Base-by-base conservation (phyloP, 495 filamentous ascomycete species). In the Polyplosphaeria fusca region DNA sequence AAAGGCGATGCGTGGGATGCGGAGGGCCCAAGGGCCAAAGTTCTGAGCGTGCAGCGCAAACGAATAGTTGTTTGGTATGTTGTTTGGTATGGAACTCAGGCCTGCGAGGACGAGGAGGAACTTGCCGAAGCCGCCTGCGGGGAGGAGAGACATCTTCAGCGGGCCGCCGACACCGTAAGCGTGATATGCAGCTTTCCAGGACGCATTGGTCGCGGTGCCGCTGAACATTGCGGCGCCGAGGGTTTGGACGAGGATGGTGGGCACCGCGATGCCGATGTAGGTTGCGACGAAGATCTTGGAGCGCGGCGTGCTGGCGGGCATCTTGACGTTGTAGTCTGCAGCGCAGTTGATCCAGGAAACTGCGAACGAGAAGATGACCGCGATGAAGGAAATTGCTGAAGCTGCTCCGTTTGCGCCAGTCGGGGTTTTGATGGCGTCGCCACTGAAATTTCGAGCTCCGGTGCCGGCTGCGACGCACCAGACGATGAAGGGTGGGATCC, bases 401-500 rank as follows among this genome's bases (percentile, higher is more conserved):
- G 60, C 60, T 3, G 60, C 60, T 27, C 60, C 60, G 32, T 58
- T 63, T 5, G 53, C 47, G 13, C 60, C 54, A 24, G 46, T 54
- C 18, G 60, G 55, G 16, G 60, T 57, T 40, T 63, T 58, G 47
- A 58, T 54, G n/a, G 51, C 68, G 46, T 55, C 58, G 2, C 63
- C 49, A 5, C 60, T 64, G 28, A 72, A 61, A 9, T 68, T 60
- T 30, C 67, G 68, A 14, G 68, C 64, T 19, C 71, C 67, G 0
- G 71, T 72, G 0, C 71, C 68, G 20, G 71, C 70, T 43, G 67
- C 67, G 9, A 73, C 68, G 38, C 71, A 72, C 71, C 71, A 73
- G 2, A 73, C 71, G 37, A 73, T 65, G 38, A 72, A 58, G 19
- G 71, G 70, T 7, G 68, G 60, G 22, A 73, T 71, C 71, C 70